Base-by-base conservation (phyloP, 1,284 basidiomycete species). In the Peniophora sp. region DNA sequence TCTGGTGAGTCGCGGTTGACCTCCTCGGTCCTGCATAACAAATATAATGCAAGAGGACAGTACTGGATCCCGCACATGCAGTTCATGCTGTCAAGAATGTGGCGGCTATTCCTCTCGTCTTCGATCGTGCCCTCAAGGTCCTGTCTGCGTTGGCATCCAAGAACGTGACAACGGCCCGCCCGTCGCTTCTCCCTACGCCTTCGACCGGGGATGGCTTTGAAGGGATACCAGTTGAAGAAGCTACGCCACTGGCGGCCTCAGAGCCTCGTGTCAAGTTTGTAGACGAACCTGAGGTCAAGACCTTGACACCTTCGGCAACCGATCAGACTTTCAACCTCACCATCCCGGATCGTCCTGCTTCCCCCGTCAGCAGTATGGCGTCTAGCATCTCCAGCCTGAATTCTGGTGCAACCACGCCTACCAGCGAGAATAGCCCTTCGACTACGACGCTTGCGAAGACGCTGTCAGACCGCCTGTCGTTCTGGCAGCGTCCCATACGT, bases 51-150 rank as follows among this genome's bases (percentile, higher is more conserved):
- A 47, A 52, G 27, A 48, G 37, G 17, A 1, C 55, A 89, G 87
- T 88, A 49, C 71, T 89, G 54, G 79, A 86, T 53, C 68, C 68
- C 35, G 66, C 68, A 22, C 81, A 80, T 58, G 61, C 72, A 0
- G 75, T 90, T 2, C 86, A 85, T 63, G 69, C 72, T 24, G 73
- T 89, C 48, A 85, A 83, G 64, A 74, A 74, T 23, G 78, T 88
- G 17, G 71, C 70, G 45, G 79, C 83, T 3, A 82, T 90, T 39
- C 87, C 88, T 3, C 68, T 90, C 18, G 64, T 69, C 3, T 77
- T 82, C 58, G 74, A 79, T 39, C 74, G 76, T 44, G 88, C 86
- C 24, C 67, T 67, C 27, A 69, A 70, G 9, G 68, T 69, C 2
- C 55, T 88, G 24, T 71, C 75, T 47, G 68, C 70, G 10, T 67